These are phyloP conservation scores for Talaromyces thailandensis DNA, from an alignment of 495 filamentous ascomycete species.

Conservation along the genomic window DNA sequence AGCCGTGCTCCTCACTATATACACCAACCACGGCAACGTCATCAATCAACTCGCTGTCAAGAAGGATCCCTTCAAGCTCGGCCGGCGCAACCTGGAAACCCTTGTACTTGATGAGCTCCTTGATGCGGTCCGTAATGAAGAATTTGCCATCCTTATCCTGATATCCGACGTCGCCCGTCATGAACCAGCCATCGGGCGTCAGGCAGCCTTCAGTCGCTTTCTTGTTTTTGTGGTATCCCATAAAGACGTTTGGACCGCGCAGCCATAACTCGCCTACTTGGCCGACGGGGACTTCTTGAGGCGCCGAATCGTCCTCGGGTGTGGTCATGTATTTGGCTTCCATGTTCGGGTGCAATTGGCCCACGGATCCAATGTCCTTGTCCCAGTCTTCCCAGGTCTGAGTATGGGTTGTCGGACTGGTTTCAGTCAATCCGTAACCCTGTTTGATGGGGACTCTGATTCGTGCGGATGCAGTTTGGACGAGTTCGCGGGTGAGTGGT, in stretches of 20 bases:
- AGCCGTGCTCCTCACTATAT: slow-evolving; percentile 57
- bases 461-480: slow-evolving; percentile 65
- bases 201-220: slow-evolving; percentile 60
- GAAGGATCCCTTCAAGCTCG: slow-evolving; percentile 73
- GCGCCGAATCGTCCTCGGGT: slow-evolving; percentile 41
- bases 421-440: slow-evolving; percentile 84
- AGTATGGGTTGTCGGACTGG: slow-evolving; percentile 46
- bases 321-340: slow-evolving; percentile 67
- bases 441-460: slow-evolving; percentile 71
- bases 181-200: slow-evolving; percentile 50
- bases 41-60: slow-evolving; percentile 60
- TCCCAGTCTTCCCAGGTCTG: slow-evolving; percentile 74
- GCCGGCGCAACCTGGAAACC: slow-evolving; percentile 86
- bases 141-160: slow-evolving; percentile 52
- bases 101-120: slow-evolving; percentile 86
- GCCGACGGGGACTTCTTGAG: slow-evolving; percentile 48
- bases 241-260: slow-evolving; percentile 57
- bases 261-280: slow-evolving; percentile 59
- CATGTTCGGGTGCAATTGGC: slow-evolving; percentile 71
- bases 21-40: slow-evolving; percentile 83
- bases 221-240: slow-evolving; percentile 66
- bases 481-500: slow-evolving; percentile 74
- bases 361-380: slow-evolving; percentile 68
- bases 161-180: slow-evolving; percentile 58
- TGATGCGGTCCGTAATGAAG: slow-evolving; percentile 75